Evolutionary conservation across 1,284 basidiomycete genomes (phyloP), one percentile per base, ranked within the genome.

Genomic region (Sanguinoderma infundibulare): DNA sequence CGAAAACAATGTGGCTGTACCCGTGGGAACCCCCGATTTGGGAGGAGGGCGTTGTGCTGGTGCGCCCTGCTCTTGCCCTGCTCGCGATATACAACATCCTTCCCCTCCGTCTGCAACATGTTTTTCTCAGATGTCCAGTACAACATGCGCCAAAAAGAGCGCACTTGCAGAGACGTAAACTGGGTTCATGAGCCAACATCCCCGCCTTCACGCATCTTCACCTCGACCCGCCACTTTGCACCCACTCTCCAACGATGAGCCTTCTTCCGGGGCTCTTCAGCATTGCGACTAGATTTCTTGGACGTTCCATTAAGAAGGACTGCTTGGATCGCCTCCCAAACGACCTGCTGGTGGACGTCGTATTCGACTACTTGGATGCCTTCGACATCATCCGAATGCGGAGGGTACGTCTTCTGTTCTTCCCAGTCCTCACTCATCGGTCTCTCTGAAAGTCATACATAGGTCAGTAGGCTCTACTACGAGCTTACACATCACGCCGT

Each of bases 401-500:
- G 14, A 67, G 61, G 57, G 69, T 70, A 24, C 38, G 63, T 60
- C 8, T 14, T 35, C 14, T 12, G 24, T 5, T 38, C 30, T 14
- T 40, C 12, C 4, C n/a, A n/a, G n/a, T 44, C 5, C 2, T 12
- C 8, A 12, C 38, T 10, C 6, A n/a, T 14, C 26, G 2, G 2
- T 22, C 39, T n/a, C 9, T 14, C 14, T 52, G 17, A 35, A 39
- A 3, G 5, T 20, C 9, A 32, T 35, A 22, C 17, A 42, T 26
- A 67, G 67, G 60, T 66, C 34, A 69, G 57, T 62, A 62, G 50
- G 38, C 63, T 67, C 46, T 70, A 63, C 57, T 64, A 68, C 35
- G 52, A 69, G 44, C 60, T 70, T 8, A 64, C 88, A 0, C 87
- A 89, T 61, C 83, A 90, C 61, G 81, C 88, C 17, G 74, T 82